Base-by-base conservation (phyloP, 306 rosid genomes). In the Corylus americana region DNA sequence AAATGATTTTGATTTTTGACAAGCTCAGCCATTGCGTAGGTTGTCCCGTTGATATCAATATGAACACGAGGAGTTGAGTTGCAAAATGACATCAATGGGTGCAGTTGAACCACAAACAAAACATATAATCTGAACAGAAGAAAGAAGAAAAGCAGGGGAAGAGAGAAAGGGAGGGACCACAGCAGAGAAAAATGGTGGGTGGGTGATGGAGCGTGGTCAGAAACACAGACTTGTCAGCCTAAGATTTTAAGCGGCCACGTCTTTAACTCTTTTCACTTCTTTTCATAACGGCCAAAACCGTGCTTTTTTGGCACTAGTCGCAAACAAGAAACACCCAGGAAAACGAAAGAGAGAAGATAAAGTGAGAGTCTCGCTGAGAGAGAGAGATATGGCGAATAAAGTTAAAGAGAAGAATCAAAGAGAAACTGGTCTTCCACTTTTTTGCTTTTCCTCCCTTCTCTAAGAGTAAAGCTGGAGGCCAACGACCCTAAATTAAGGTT, bases 291-390 rank as follows among this genome's bases (percentile, higher is more conserved):
- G 31, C 86, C 88, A 81, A 84, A 75, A 58, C 88, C 74, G 17
- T 76, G 51, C 82, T 74, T 83, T 88, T 88, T 79, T 11, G 82
- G 61, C 78, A 64, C 73, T 73, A 29, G 71, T 78, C 83, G 47
- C 76, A 1, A 27, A 27, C 85, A 11, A 31, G n/a, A 35, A 72
- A 74, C 11, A 7, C 20, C 44, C 29, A 35, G 7, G n/a, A 13
- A 4, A 16, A 29, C 4, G 37, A 74, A 42, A 18, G 67, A 53
- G 5, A 20, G 20, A n/a, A 1, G 27, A 13, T 16, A 27, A 50
- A 0, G 3, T 1, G 39, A 58, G 47, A 51, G 22, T 13, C 8
- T 42, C 45, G 45, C 8, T 39, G 51, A 49, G 14, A 22, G 25
- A 67, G 73, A 70, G 39, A 37, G 11, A 3, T 53, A 20, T 45